Evolutionary conservation across 345 rosid genomes (phyloP).

Genomic region (Dovyalis caffra): DNA sequence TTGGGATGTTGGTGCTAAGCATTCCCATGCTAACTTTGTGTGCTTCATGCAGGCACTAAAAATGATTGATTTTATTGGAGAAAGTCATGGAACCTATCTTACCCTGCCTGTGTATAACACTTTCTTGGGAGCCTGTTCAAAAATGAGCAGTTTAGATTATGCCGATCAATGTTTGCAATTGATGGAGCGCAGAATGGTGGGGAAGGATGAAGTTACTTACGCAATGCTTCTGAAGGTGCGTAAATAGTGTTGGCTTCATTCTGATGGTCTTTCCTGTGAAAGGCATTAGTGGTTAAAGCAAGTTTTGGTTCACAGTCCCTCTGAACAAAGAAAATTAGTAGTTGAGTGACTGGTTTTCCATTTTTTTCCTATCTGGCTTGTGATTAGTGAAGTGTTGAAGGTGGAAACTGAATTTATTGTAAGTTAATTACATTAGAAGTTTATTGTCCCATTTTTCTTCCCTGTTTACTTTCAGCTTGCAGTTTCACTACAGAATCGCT

Average conservation of each 20-base stretch:
- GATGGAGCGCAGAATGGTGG: constrained; percentile 65
- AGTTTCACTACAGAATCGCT: constrained; percentile 57
- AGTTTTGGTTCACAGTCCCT: neutral
- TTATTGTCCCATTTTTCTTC: constrained; percentile 3
- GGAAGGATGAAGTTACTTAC: constrained; percentile 75
- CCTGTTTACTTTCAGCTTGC: constrained; percentile 65
- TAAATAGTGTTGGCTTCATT: constrained; percentile 8
- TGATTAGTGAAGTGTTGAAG: neutral
- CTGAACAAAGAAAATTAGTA: neutral
- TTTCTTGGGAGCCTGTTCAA: constrained; percentile 58
- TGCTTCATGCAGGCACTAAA: constrained; percentile 58
- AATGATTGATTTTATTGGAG: constrained; percentile 51
- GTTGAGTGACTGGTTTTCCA: neutral
- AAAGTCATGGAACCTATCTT: constrained; percentile 42
- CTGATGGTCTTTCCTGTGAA: constrained; percentile 1
- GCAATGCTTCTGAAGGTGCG: constrained; percentile 73
- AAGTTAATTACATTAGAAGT: constrained; percentile 16
- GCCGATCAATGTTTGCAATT: constrained; percentile 71
- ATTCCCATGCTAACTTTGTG: neutral
- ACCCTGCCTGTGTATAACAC: constrained; percentile 52
- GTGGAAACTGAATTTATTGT: neutral
- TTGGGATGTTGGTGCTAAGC: neutral
- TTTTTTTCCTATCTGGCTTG: neutral
- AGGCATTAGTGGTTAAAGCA: neutral
- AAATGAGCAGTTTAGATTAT: constrained; percentile 31